Percentiles rank a stretch among this genome's conserved stretches.
Evolutionary conservation across 2,329 filamentous ascomycete species (phyloP).

Genomic region (Tolypocladium tundrense): DNA sequence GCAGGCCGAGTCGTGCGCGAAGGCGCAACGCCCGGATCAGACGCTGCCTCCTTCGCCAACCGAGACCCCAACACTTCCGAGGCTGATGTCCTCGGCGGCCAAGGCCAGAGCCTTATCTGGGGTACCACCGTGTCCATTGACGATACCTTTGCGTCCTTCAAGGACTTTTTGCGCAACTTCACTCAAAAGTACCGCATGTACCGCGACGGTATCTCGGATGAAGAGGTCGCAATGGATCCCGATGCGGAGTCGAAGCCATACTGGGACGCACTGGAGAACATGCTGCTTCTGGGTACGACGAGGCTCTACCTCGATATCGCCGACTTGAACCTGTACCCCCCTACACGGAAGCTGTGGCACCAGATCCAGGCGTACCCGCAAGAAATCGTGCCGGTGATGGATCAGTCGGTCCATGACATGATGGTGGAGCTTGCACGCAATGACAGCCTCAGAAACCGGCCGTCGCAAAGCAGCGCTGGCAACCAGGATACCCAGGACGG

Average conservation of each 20-base stretch:
- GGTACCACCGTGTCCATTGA: constrained; percentile 93
- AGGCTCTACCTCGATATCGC: constrained; percentile 80
- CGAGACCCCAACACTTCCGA: constrained; percentile 80
- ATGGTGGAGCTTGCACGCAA: constrained; percentile 83
- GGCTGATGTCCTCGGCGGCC: constrained; percentile 75
- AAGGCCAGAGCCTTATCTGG: constrained; percentile 80
- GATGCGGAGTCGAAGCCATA: constrained; percentile 75
- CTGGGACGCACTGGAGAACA: constrained; percentile 74
- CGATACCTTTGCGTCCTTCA: constrained; percentile 78
- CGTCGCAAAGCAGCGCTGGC: constrained; percentile 46
- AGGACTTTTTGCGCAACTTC: constrained; percentile 87
- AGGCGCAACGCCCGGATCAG: constrained; percentile 39
- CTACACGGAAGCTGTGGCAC: constrained; percentile 89
- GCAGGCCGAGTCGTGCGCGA: constrained; percentile 47
- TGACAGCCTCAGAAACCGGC: constrained; percentile 61
- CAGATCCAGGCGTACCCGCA: constrained; percentile 90
- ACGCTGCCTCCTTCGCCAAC: constrained; percentile 51
- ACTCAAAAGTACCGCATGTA: constrained; percentile 91
- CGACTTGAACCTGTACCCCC: constrained; percentile 86
- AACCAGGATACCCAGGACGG: constrained; percentile 33
- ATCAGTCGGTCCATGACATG: constrained; percentile 84
- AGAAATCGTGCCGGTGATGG: constrained; percentile 94
- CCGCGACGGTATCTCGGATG: constrained; percentile 70
- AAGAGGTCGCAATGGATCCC: constrained; percentile 59
- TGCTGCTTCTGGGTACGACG: constrained; percentile 77